Base-by-base conservation (phyloP, 306 rosid species). In the Begonia loranthoides region DNA sequence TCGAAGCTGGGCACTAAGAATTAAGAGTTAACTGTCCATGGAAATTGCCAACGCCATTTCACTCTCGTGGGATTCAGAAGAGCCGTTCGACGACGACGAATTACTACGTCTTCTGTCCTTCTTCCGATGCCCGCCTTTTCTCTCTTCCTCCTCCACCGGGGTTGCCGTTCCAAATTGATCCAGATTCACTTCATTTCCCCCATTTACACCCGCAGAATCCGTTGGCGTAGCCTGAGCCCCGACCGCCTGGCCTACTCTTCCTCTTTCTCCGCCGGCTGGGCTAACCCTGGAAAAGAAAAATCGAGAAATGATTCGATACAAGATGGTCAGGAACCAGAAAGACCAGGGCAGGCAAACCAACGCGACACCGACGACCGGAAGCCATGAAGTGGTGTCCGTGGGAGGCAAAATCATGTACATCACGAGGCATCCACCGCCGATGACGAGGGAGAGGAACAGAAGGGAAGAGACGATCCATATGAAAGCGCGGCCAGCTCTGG, bases 321-420 rank as follows among this genome's bases (percentile, higher is more conserved):
- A 4, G 72, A 68, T 79, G 0, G 96, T 88, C 21, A 79, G 34
- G 10, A 74, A 6, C 94, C 96, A 88, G 55, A 84, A 88, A 24
- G 73, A 53, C 94, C 96, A 87, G n/a, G 96, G 96, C 50, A 87
- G 68, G 47, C 86, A 72, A 52, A 87, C 79, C 67, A 87, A 60
- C 1, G 73, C 9, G 15, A 81, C 77, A 19, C 96, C 96, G 0
- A 34, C 59, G 9, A 54, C 8, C 0, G 87, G 82, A 36, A 87
- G 54, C 96, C 85, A 81, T 0, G 79, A 14, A 0, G 69, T 8
- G 3, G 63, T 13, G 41, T 54, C 39, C 1, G 79, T 21, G 3
- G 78, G 72, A 14, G 94, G 93, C 22, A 74, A 61, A 69, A 61
- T 16, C 51, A 79, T 9, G 63, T 74, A 87, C 9, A 74, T 51